Evolutionary conservation across 768 basidiomycete genomes (phyloP).

Genomic region (Phanerochaete sordida): DNA sequence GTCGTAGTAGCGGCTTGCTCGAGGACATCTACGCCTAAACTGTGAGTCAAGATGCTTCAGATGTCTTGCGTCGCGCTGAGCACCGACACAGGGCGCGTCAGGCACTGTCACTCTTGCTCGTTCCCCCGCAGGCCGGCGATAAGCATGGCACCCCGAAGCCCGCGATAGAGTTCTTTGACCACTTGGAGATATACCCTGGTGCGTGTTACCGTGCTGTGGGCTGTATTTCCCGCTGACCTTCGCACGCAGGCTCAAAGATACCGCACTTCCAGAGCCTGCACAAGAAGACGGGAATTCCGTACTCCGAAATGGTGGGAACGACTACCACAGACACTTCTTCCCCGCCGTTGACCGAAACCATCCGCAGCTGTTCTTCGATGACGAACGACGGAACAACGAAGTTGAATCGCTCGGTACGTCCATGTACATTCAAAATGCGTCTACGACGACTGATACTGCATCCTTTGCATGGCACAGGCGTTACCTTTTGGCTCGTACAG

Average conservation of each 20-base stretch:
- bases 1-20: constrained; percentile 71
- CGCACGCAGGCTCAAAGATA: constrained; percentile 65
- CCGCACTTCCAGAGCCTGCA: constrained; percentile 73
- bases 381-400: constrained; percentile 42
- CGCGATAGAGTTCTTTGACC: constrained; percentile 63
- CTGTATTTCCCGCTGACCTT: neutral
- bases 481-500: constrained; percentile 75
- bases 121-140: constrained; percentile 39
- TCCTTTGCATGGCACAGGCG: constrained; percentile 57
- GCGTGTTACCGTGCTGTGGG: constrained; percentile 8
- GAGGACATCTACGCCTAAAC: constrained; percentile 59
- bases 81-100: constrained; percentile 56
- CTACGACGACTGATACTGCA: no score
- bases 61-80: neutral
- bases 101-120: constrained; percentile 61
- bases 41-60: constrained; percentile 44
- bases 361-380: constrained; percentile 48
- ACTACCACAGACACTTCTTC: neutral
- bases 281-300: constrained; percentile 48
- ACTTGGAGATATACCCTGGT: constrained; percentile 75
- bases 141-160: constrained; percentile 31
- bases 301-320: constrained; percentile 45
- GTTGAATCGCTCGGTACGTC: constrained; percentile 35
- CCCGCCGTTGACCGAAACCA: neutral
- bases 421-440: neutral